Evolutionary conservation across 331 rosid genomes (phyloP).

Genomic region (Malus hybrid): DNA sequence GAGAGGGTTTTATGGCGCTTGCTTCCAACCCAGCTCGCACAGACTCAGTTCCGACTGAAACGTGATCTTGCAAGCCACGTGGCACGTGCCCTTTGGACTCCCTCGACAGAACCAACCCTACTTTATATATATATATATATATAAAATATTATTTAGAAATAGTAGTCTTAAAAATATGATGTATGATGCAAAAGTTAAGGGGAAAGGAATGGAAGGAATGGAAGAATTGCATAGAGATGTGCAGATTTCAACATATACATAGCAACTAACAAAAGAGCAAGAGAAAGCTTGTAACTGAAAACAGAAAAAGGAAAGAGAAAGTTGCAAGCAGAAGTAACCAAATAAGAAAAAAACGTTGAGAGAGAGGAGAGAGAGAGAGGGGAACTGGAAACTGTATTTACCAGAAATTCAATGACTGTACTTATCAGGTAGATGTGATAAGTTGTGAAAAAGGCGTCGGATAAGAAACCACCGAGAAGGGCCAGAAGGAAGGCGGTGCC

Average conservation of each 20-base stretch:
- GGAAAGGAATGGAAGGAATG: not conserved
- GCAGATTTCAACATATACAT: not conserved
- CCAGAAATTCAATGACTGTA: conserved; percentile 77
- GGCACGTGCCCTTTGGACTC: conserved; percentile 19
- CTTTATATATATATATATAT: no score
- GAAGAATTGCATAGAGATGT: not conserved
- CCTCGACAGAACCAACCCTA: conserved; percentile 5
- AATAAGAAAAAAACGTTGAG: not conserved
- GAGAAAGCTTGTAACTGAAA: not conserved
- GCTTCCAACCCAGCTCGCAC: conserved; percentile 15
- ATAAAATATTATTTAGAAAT: no score
- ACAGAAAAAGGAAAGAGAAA: not conserved
- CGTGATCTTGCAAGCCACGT: conserved; percentile 15
- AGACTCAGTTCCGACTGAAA: conserved; percentile 15
- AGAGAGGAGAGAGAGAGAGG: not conserved
- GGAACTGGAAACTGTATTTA: conserved; percentile 10
- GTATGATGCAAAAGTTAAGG: not conserved
- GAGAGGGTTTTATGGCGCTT: conserved; percentile 19
- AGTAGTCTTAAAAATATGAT: no score
- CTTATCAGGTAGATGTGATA: conserved; percentile 72
- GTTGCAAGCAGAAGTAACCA: not conserved
- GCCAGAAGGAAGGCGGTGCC: conserved; percentile 92
- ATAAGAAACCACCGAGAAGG: conserved; percentile 87
- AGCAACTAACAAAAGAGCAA: not conserved
- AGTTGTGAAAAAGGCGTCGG: conserved; percentile 82